Conservation (phyloP, 2,329 filamentous ascomycete genomes). For the Botrytis squamosa region DNA sequence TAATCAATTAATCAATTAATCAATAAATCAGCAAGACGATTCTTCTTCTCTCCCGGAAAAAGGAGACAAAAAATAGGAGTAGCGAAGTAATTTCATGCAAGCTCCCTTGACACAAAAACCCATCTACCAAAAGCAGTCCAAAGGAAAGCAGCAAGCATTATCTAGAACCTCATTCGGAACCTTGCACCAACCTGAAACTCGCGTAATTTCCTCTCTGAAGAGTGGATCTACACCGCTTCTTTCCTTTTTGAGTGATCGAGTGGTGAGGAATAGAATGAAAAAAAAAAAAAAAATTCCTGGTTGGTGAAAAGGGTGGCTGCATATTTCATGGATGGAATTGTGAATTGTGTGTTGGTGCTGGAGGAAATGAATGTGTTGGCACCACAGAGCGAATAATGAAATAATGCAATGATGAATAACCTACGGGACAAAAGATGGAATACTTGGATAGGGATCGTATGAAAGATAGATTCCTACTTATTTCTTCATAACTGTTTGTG, state of each 20-base stretch:
- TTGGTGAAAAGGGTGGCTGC: conserved; percentile 33
- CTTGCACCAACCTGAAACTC: conserved; percentile 26
- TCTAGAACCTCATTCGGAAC: conserved; percentile 24
- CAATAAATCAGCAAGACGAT: background rate
- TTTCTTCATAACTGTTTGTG: background rate
- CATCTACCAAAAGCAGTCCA: conserved; percentile 14
- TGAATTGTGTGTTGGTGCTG: conserved; percentile 24
- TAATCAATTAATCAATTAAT: background rate
- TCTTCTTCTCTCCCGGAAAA: background rate
- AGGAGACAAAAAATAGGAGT: background rate
- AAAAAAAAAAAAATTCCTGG: background rate
- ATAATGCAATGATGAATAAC: conserved; percentile 30
- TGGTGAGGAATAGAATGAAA: conserved; percentile 11
- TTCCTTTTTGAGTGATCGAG: conserved; percentile 24
- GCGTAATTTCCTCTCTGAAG: conserved; percentile 24
- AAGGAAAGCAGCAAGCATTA: conserved; percentile 9
- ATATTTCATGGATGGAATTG: conserved; percentile 37
- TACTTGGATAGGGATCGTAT: background rate
- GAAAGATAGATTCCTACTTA: background rate
- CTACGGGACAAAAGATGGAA: conserved; percentile 21
- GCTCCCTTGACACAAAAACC: background rate
- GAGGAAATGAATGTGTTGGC: conserved; percentile 35
- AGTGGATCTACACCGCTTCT: conserved; percentile 35
- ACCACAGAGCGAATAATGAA: conserved; percentile 24
- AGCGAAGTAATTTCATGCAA: conserved; percentile 1